Evolutionary conservation across 352 stramenopile species (phyloP).

Genomic region (Globisporangium acanthophoron): DNA sequence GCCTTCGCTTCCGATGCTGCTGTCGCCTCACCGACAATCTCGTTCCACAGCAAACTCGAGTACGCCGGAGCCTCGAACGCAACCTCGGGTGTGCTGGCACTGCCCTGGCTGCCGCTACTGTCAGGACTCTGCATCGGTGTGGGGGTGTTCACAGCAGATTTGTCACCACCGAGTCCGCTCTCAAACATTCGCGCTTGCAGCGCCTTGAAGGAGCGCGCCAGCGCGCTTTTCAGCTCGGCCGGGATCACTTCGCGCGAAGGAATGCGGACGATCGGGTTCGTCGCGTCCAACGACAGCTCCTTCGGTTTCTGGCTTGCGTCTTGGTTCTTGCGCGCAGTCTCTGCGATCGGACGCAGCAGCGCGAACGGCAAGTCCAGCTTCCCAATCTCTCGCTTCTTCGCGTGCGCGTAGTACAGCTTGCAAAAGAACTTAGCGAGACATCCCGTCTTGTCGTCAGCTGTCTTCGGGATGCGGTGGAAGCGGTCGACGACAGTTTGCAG

Average conservation of each 20-base stretch:
- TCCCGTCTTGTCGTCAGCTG: slow-evolving; percentile 64
- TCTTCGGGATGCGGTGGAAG: slow-evolving; percentile 62
- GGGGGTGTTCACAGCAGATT: slow-evolving; percentile 22
- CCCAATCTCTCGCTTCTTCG: slow-evolving; percentile 77
- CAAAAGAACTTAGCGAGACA: slow-evolving; percentile 80
- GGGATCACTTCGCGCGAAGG: slow-evolving; percentile 67
- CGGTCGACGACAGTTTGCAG: slow-evolving; percentile 82
- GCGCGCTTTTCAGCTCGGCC: slow-evolving; percentile 61
- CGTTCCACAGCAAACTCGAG: slow-evolving; percentile 59
- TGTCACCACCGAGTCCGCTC: slow-evolving; percentile 31
- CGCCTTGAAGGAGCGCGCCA: slow-evolving; percentile 71
- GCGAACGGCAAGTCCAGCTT: slow-evolving; percentile 72
- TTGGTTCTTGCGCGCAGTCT: slow-evolving; percentile 80
- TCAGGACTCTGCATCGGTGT: slow-evolving; percentile 70
- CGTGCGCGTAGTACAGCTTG: slow-evolving; percentile 79
- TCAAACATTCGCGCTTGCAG: slow-evolving; percentile 65
- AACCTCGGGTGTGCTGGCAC: slow-evolving; percentile 17
- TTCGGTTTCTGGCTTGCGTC: slow-evolving; percentile 68
- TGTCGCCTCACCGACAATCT: slow-evolving; percentile 58
- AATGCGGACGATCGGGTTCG: slow-evolving; percentile 75
- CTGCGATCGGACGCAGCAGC: slow-evolving; percentile 64
- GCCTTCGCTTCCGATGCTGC: slow-evolving; percentile 49
- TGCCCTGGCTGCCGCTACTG: slow-evolving; percentile 32
- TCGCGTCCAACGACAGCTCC: slow-evolving; percentile 62
- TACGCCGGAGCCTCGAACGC: slow-evolving; percentile 50